phyloP scores from a whole-genome alignment of 2,329 filamentous ascomycete species.

The Trichoderma atroviride region DNA sequence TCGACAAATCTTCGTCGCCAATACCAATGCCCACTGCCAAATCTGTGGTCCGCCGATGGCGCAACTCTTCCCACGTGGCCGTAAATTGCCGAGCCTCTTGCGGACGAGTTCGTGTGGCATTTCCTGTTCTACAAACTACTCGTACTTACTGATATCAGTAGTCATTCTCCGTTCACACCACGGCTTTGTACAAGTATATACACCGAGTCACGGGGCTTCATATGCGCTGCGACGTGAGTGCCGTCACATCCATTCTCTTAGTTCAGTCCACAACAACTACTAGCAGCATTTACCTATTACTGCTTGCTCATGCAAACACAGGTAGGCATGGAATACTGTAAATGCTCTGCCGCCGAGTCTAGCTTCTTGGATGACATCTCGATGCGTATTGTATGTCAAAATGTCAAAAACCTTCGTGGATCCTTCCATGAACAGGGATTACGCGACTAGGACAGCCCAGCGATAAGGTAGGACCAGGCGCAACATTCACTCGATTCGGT shows the following conservation, averaged over 20 bases:
- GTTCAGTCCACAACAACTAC: background rate
- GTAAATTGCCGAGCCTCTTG: slow-evolving; percentile 7
- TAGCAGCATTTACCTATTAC: background rate
- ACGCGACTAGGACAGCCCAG: background rate
- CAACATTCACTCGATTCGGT: slow-evolving; percentile 21
- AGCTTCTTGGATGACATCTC: background rate
- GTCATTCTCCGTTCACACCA: slow-evolving; percentile 1
- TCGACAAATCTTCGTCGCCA: background rate
- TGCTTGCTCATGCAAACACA: background rate
- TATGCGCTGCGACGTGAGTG: background rate
- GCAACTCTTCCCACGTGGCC: slow-evolving; percentile 17
- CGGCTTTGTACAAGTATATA: background rate
- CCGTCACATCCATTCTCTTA: background rate
- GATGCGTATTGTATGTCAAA: slow-evolving; percentile 8
- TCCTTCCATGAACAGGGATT: background rate
- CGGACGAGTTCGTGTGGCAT: background rate
- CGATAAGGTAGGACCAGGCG: slow-evolving; percentile 9
- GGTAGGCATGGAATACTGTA: background rate
- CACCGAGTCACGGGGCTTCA: background rate
- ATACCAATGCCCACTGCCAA: background rate
- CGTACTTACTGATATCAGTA: background rate
- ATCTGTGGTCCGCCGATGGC: slow-evolving; percentile 10
- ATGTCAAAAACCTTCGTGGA: background rate
- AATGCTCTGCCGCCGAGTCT: background rate
- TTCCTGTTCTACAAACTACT: slow-evolving; percentile 2